A percentile compares a stretch with the other conserved stretches of the same genome.
Evolutionary conservation across 495 filamentous ascomycete species (phyloP).

Genomic region (Trichoderma reesei): DNA sequence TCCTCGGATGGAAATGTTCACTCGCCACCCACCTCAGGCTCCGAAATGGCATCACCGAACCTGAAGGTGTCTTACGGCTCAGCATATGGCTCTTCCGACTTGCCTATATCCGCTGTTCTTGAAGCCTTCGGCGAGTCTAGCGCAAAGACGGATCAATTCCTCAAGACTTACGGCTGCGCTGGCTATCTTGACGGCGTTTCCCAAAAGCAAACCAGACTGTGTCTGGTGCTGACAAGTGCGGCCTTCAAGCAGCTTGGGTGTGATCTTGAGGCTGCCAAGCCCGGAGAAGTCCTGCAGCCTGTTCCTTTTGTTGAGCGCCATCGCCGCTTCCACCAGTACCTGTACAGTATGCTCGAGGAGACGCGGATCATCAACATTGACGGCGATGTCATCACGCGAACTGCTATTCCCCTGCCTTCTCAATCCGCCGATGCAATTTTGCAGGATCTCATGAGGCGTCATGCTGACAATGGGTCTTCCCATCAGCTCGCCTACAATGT

Average conservation of each 20-base stretch:
- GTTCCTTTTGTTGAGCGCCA: neutral
- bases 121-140: neutral
- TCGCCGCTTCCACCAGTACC: neutral
- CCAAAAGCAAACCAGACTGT: neutral
- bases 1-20: too few relatives aligned
- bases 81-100: neutral
- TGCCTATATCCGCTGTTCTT: neutral
- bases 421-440: neutral
- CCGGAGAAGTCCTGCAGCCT: constrained; percentile 23
- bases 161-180: neutral
- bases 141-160: neutral
- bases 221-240: constrained; percentile 28
- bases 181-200: neutral
- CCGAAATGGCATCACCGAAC: neutral
- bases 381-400: neutral
- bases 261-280: constrained; percentile 18
- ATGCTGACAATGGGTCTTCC: neutral
- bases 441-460: neutral
- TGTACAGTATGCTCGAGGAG: neutral
- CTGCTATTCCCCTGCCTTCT: neutral
- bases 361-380: neutral
- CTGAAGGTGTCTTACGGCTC: neutral
- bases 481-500: constrained; percentile 22
- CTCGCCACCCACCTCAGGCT: too few relatives aligned
- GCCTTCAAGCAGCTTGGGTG: constrained; percentile 37